Conservation (phyloP, 1,284 basidiomycete genomes). For the Puccinia novopanici region DNA sequence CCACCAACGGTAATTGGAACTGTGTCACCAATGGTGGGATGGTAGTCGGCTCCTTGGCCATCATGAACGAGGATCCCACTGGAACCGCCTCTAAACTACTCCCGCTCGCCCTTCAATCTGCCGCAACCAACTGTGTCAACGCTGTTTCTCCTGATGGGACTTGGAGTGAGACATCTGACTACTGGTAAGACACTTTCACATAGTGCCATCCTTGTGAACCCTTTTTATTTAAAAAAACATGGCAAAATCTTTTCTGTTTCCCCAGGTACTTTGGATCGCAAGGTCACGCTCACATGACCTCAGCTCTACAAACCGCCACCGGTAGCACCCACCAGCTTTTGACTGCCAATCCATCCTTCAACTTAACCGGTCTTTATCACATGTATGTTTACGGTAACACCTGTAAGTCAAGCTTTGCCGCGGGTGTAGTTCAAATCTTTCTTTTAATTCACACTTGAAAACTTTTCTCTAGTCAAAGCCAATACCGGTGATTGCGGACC, state of each 20-base stretch:
- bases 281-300: conserved; percentile 85
- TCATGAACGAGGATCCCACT: conserved; percentile 79
- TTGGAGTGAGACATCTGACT: conserved; percentile 93
- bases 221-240: conserved; percentile 67
- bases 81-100: conserved; percentile 73
- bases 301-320: conserved; percentile 79
- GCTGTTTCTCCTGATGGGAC: conserved; percentile 73
- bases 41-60: conserved; percentile 83
- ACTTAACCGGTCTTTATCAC: conserved; percentile 80
- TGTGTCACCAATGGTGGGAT: conserved; percentile 93
- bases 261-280: conserved; percentile 68
- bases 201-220: background rate
- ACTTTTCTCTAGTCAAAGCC: conserved; percentile 33
- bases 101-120: conserved; percentile 71
- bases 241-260: conserved; percentile 56
- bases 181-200: conserved; percentile 65
- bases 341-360: conserved; percentile 70
- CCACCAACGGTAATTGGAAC: conserved; percentile 84
- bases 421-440: background rate
- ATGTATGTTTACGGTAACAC: conserved; percentile 66
- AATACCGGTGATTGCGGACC: conserved; percentile 74
- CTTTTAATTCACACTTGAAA: background rate
- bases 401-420: background rate
- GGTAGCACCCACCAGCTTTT: conserved; percentile 79
- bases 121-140: conserved; percentile 74